phyloP scores from a whole-genome alignment of 2,329 filamentous ascomycete species.

The Pseudocercospora ulei region DNA sequence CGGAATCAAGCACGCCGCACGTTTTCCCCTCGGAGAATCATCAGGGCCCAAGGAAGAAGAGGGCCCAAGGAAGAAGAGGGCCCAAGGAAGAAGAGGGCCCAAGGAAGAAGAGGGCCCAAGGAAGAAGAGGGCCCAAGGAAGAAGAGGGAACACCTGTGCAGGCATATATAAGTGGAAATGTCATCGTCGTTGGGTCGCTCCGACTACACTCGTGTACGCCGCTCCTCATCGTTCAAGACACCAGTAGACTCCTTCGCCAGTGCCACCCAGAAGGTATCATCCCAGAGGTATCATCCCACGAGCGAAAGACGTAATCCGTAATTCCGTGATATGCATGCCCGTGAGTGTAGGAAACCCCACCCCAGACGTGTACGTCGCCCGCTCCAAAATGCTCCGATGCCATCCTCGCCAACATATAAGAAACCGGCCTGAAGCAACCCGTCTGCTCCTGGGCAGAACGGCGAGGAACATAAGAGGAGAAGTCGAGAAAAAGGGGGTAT shows the following conservation, averaged over 20 bases:
- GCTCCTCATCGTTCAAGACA: slow-evolving; percentile 13
- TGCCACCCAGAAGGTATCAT: slow-evolving; percentile 12
- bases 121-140: too few species aligned
- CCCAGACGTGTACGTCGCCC: slow-evolving; percentile 6
- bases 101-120: too few species aligned
- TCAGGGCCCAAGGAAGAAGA: too few species aligned
- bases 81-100: too few species aligned
- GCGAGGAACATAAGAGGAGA: slow-evolving; percentile 16
- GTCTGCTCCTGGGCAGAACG: slow-evolving; percentile 2
- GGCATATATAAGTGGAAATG: too few species aligned
- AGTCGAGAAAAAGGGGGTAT: slow-evolving; percentile 7
- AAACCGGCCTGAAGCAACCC: slow-evolving; percentile 4
- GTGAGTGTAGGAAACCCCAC: not conserved
- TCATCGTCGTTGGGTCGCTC: not conserved
- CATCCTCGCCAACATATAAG: slow-evolving; percentile 18
- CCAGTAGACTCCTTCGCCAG: slow-evolving; percentile 19
- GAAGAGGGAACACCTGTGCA: too few species aligned
- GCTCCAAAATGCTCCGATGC: slow-evolving; percentile 10
- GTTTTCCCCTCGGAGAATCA: too few species aligned
- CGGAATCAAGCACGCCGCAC: too few species aligned
- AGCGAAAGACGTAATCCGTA: slow-evolving; percentile 18
- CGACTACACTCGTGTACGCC: slow-evolving; percentile 2
- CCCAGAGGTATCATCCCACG: slow-evolving; percentile 15
- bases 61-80: too few species aligned
- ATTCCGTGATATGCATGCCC: slow-evolving; percentile 19